phyloP scores from a whole-genome alignment of 768 basidiomycete species.

The Mycena epipterygia region DNA sequence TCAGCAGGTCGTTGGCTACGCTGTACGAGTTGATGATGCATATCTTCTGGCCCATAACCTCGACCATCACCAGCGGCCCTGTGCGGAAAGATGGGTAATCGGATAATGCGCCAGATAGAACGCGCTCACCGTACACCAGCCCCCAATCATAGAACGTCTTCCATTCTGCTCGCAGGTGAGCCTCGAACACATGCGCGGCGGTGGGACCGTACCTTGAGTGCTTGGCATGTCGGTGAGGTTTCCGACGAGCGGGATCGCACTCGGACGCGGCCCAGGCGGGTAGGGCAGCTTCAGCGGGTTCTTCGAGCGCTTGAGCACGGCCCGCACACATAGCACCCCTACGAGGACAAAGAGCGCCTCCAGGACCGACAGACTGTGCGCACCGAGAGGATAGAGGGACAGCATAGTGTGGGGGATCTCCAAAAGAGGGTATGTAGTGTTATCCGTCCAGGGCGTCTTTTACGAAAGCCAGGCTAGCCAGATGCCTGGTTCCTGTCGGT shows the following conservation, averaged over 20 bases:
- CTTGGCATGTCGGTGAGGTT: conserved; percentile 35
- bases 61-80: conserved; percentile 34
- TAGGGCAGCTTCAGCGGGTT: conserved; percentile 21
- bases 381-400: not conserved
- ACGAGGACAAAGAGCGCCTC: not conserved
- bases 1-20: conserved; percentile 52
- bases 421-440: not conserved
- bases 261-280: conserved; percentile 34
- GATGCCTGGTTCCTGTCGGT: not conserved
- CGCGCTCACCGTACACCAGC: not conserved
- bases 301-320: conserved; percentile 16
- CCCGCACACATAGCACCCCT: not conserved
- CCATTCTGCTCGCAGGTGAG: conserved; percentile 24
- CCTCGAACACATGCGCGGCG: too few species aligned
- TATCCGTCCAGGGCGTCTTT: not conserved
- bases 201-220: conserved; percentile 27
- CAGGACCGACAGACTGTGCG: not conserved
- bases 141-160: conserved; percentile 35
- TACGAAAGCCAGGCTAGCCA: not conserved
- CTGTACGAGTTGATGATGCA: conserved; percentile 47
- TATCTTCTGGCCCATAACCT: conserved; percentile 54
- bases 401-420: not conserved
- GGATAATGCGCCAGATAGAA: too few species aligned
- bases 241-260: conserved; percentile 32
- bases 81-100: too few species aligned